Evolutionary conservation across 1,284 basidiomycete genomes (phyloP).

Genomic region (Psilocybe mexicana): DNA sequence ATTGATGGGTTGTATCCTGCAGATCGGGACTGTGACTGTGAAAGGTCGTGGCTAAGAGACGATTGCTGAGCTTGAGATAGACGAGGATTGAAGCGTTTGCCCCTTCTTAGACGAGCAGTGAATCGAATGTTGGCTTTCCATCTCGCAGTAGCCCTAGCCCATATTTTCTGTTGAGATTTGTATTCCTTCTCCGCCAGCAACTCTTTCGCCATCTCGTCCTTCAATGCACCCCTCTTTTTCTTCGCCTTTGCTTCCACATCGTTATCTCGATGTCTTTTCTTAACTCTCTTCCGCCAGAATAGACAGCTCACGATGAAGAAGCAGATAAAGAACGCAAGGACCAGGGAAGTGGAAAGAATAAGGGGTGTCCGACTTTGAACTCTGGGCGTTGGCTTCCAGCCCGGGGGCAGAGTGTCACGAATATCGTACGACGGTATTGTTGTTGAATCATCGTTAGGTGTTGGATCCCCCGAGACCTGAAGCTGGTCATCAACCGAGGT

Average conservation of each 20-base stretch:
- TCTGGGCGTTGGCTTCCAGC: conserved; percentile 46
- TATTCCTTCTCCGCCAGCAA: conserved; percentile 42
- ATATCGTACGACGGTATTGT: conserved; percentile 28
- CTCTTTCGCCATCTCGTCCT: conserved; percentile 30
- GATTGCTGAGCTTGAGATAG: conserved; percentile 27
- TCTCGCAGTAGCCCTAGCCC: conserved; percentile 59
- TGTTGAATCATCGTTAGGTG: conserved; percentile 11
- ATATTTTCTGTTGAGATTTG: conserved; percentile 54
- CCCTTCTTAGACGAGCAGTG: conserved; percentile 55
- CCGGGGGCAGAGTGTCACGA: conserved; percentile 51
- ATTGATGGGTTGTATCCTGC: conserved; percentile 16
- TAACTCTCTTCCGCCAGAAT: conserved; percentile 55
- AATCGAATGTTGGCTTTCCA: conserved; percentile 64
- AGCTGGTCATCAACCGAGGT: conserved; percentile 34
- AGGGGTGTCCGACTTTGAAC: conserved; percentile 42
- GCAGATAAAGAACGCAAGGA: conserved; percentile 57
- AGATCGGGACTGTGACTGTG: conserved; percentile 17
- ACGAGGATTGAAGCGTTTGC: conserved; percentile 33
- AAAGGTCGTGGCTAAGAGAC: conserved; percentile 21
- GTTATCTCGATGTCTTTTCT: conserved; percentile 34
- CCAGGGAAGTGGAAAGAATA: conserved; percentile 61
- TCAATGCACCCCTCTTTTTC: conserved; percentile 25
- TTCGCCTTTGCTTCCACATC: conserved; percentile 40
- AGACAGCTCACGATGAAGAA: conserved; percentile 56
- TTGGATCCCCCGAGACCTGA: conserved; percentile 20